These are phyloP conservation scores for Inonotus hispidus DNA, from an alignment of 1,284 basidiomycete genomes.

Conservation along the genomic window DNA sequence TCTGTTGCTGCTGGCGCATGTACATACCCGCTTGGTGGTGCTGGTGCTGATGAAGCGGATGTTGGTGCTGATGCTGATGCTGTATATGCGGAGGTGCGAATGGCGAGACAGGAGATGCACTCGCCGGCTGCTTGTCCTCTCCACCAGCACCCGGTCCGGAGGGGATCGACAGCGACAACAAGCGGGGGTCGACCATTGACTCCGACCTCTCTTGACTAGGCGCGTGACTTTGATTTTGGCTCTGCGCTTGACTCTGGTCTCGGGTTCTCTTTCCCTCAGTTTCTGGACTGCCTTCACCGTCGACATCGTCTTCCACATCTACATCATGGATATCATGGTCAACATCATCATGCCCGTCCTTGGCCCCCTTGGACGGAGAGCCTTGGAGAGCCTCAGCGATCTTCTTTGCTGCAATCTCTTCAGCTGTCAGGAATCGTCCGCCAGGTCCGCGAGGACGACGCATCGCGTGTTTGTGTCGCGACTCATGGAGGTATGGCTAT, in stretches of 20 bases:
- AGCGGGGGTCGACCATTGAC: not conserved
- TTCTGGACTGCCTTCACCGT: conserved; percentile 9
- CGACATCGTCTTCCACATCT: conserved; percentile 6
- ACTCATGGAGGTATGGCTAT: conserved; percentile 95
- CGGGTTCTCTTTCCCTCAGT: not conserved
- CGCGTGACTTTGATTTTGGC: not conserved
- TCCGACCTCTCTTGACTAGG: not conserved
- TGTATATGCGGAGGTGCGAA: conserved; percentile 18
- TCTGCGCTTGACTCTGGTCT: not conserved
- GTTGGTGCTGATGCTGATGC: not conserved
- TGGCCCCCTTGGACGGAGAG: not conserved
- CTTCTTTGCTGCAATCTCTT: conserved; percentile 83
- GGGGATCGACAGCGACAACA: conserved; percentile 8
- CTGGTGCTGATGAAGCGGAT: not conserved
- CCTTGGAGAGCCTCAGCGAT: conserved; percentile 29
- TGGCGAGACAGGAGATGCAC: conserved; percentile 18
- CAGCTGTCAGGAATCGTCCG: conserved; percentile 92
- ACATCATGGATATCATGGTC: conserved; percentile 29
- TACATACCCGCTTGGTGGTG: conserved; percentile 7
- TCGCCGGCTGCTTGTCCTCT: conserved; percentile 1
- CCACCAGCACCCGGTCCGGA: not conserved
- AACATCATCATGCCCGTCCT: conserved; percentile 26
- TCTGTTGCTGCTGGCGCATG: conserved; percentile 25
- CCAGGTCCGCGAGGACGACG: conserved; percentile 93
- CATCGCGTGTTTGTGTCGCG: conserved; percentile 97